Percentiles rank a stretch among this genome's conserved stretches.
Evolutionary conservation across 805 yeast genomes (phyloP).

Genomic region (Myxozyma neotropica): DNA sequence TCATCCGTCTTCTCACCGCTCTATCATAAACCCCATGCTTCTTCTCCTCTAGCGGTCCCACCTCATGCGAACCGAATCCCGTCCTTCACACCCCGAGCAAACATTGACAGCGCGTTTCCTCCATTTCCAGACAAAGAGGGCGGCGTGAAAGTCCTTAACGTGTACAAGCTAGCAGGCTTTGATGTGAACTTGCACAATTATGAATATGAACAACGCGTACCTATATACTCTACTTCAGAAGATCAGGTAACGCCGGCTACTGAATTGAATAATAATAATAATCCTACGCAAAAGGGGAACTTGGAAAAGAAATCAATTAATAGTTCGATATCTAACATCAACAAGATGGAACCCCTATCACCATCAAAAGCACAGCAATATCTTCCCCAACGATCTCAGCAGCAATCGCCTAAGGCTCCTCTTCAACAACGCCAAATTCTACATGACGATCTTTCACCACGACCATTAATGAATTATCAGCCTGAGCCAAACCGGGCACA

Average conservation of each 20-base stretch:
- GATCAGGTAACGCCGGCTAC: background rate
- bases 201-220: background rate
- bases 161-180: constrained; percentile 50
- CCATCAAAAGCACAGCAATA: no score
- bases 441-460: no score
- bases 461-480: no score
- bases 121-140: constrained; percentile 43
- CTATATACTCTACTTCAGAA: background rate
- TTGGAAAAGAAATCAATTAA: no score
- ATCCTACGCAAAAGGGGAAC: no score
- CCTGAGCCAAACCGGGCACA: no score
- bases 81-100: constrained; percentile 12
- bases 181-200: constrained; percentile 39
- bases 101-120: constrained; percentile 47
- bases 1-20: background rate
- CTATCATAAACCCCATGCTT: background rate
- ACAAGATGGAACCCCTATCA: no score
- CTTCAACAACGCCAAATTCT: no score
- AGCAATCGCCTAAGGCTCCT: background rate
- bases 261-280: background rate
- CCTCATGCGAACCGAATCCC: background rate
- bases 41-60: background rate
- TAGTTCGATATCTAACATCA: no score
- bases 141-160: constrained; percentile 39
- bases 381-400: background rate